Evolutionary conservation across 768 basidiomycete species (phyloP), one percentile per base, ranked within the genome.

Genomic region (Suillus decipiens): DNA sequence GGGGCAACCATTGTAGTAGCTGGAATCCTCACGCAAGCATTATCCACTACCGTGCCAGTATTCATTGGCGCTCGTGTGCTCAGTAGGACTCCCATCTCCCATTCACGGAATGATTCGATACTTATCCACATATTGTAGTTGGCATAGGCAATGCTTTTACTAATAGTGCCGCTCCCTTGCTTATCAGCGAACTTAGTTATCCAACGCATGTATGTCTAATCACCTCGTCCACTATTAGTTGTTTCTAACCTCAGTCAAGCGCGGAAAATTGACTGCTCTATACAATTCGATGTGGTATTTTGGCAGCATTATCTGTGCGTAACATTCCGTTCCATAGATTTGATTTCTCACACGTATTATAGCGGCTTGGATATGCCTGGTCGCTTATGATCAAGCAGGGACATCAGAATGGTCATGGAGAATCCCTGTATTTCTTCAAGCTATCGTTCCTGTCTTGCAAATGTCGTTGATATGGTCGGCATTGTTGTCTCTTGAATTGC

Each of bases 261-360:
- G 79, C 61, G 86, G 83, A 3, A 84, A 86, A 72, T 76, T 87
- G 24, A 87, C 85, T 17, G 83, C 87, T 11, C 71, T 87, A 61
- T 91, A 87, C 73, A 92, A 92, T 74, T 81, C 87, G 0, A 82
- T 81, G 56, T 92, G 90, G 90, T 92, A 92, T 72, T 68, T 88
- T 41, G 90, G 91, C 11, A 87, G 87, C 64, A 86, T 90, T 63
- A 73, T 86, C 43, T 84, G 77, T 77, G 69, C 53, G 71, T 68
- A 28, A 43, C 31, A 3, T 28, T 37, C 24, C 1, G 15, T 17
- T 11, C 1, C 19, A 41, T 43, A 24, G 2, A 28, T 14, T 57
- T 19, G 5, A 24, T 28, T 41, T 43, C 57, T 62, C 19, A 62
- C 55, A 24, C 36, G 19, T 39, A 50, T 60, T 43, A 45, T 66